phyloP scores from a whole-genome alignment of 768 basidiomycete genomes.

The Gloeopeniophorella convolvens region DNA sequence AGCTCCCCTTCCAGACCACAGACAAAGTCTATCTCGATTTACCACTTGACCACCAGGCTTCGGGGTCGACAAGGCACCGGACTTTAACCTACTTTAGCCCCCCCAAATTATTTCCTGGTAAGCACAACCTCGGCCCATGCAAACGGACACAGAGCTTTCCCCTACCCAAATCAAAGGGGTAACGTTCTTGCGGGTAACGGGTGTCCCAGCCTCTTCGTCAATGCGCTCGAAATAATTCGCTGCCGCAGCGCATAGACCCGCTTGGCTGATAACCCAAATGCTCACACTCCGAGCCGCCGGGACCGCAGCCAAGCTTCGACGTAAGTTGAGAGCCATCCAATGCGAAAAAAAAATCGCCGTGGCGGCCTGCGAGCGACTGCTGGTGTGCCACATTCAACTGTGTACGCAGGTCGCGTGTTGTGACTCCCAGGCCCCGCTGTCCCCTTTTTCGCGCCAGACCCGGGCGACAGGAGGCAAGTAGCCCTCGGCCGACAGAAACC shows the following conservation, averaged over 20 bases:
- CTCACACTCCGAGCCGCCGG: neutral
- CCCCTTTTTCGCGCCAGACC: constrained; percentile 37
- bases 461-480: constrained; percentile 69
- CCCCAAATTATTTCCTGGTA: too few relatives aligned
- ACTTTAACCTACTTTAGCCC: constrained; percentile 2
- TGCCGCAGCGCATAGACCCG: neutral
- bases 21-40: constrained; percentile 14
- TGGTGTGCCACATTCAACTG: constrained; percentile 1
- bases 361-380: neutral
- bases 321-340: neutral
- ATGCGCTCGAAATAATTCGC: neutral
- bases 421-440: constrained; percentile 39
- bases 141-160: too few relatives aligned
- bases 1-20: constrained; percentile 4
- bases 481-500: constrained; percentile 62
- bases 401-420: constrained; percentile 43
- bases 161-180: too few relatives aligned
- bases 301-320: constrained; percentile 3
- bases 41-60: neutral
- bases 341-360: neutral
- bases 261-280: neutral
- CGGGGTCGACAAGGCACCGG: neutral
- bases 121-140: too few relatives aligned
- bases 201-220: neutral
- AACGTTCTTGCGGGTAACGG: neutral